Conservation (phyloP, 495 filamentous ascomycete genomes). For the Neurospora tetraspora region DNA sequence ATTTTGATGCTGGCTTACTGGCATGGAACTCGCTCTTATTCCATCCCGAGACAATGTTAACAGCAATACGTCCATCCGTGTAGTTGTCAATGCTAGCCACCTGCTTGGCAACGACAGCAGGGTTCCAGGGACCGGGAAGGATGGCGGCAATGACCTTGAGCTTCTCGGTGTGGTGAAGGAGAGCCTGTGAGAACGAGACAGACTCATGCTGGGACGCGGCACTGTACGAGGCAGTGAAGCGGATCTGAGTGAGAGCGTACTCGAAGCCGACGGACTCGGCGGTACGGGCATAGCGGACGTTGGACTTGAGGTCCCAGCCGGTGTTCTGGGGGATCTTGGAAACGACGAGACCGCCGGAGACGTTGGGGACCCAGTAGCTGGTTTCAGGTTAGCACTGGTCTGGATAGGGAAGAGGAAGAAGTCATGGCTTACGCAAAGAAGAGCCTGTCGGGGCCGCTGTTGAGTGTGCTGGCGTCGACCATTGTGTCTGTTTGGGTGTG, state of each 20-base stretch:
- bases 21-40: constrained; percentile 37
- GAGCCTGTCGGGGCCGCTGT: constrained; percentile 13
- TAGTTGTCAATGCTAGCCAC: constrained; percentile 41
- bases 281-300: constrained; percentile 33
- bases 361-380: constrained; percentile 42
- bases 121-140: constrained; percentile 41
- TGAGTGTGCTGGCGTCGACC: constrained; percentile 3
- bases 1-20: background rate
- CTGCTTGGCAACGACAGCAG: constrained; percentile 39
- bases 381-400: background rate
- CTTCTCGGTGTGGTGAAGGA: constrained; percentile 31
- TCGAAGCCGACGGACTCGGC: constrained; percentile 38
- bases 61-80: constrained; percentile 33
- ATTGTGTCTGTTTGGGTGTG: background rate
- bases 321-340: constrained; percentile 39
- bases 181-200: constrained; percentile 38
- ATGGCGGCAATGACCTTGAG: constrained; percentile 40
- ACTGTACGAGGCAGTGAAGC: constrained; percentile 40
- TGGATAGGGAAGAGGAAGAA: too few relatives aligned
- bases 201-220: constrained; percentile 41
- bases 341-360: constrained; percentile 38
- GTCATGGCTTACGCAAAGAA: constrained; percentile 18
- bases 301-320: constrained; percentile 34
- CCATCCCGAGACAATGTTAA: constrained; percentile 42
- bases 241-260: constrained; percentile 38